phyloP scores from a whole-genome alignment of 257 asterid genomes.

The Plectranthus barbatus region DNA sequence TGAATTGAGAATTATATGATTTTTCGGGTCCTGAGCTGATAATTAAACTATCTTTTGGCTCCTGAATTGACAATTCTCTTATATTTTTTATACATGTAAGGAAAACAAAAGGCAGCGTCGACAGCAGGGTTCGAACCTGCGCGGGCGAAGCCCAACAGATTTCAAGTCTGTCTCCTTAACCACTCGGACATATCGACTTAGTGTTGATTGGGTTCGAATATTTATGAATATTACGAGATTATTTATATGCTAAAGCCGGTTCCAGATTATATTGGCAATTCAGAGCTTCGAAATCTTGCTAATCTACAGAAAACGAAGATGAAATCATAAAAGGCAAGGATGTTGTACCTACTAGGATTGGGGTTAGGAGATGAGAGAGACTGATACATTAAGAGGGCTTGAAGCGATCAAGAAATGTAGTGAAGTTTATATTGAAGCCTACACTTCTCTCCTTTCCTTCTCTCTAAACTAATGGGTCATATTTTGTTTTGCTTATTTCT shows the following conservation, averaged over 20 bases:
- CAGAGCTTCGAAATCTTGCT: not conserved
- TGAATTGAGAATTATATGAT: no score
- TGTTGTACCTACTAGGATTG: constrained; percentile 70
- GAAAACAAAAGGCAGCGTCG: no score
- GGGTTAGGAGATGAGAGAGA: constrained; percentile 88
- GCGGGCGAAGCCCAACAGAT: constrained; percentile 89
- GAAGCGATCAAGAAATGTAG: constrained; percentile 68
- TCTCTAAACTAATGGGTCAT: constrained; percentile 46
- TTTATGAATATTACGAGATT: no score
- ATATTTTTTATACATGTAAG: no score
- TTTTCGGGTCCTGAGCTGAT: no score
- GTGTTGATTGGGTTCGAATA: no score
- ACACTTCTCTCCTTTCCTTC: constrained; percentile 93
- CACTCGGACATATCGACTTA: constrained; percentile 97
- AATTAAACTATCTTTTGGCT: no score
- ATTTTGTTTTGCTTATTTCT: not conserved
- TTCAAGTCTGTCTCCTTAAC: constrained; percentile 96
- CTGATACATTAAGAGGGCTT: constrained; percentile 77
- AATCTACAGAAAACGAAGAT: not conserved
- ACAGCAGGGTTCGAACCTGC: constrained; percentile 85
- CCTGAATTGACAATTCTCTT: no score
- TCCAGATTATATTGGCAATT: not conserved
- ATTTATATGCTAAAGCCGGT: not conserved
- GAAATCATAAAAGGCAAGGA: not conserved
- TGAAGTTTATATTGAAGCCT: constrained; percentile 81